phyloP scores from a whole-genome alignment of 148 eudicot genomes.

The Selenicereus undatus region DNA sequence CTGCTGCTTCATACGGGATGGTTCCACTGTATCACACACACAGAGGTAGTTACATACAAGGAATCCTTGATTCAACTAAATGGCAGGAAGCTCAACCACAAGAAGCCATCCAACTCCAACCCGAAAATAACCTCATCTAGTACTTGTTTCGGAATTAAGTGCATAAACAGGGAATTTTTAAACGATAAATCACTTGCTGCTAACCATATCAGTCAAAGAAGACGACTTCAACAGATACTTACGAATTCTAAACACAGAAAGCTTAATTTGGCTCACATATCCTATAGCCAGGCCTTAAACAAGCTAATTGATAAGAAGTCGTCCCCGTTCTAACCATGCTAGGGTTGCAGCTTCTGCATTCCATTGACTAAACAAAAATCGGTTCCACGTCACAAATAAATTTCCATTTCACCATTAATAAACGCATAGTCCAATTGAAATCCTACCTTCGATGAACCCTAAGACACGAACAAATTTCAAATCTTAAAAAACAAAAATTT shows the following conservation, averaged over 20 bases:
- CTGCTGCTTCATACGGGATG: not conserved
- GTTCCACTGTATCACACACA: not conserved
- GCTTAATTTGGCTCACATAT: not conserved
- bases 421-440: not conserved
- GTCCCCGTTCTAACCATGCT: not conserved
- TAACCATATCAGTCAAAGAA: not conserved
- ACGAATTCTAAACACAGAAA: not conserved
- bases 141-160: not conserved
- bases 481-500: not conserved
- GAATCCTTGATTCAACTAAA: not conserved
- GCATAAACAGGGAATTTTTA: not conserved
- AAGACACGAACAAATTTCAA: not conserved
- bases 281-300: not conserved
- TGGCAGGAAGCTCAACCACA: not conserved
- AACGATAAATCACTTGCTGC: not conserved
- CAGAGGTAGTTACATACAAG: not conserved
- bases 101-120: not conserved
- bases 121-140: not conserved
- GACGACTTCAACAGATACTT: not conserved
- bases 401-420: not conserved
- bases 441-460: conserved; percentile 13
- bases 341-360: not conserved
- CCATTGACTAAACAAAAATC: not conserved
- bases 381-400: not conserved
- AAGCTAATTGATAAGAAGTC: not conserved